Evolutionary conservation across 345 rosid genomes (phyloP), one percentile per base, ranked within the genome.

Genomic region (Mercurialis annua): DNA sequence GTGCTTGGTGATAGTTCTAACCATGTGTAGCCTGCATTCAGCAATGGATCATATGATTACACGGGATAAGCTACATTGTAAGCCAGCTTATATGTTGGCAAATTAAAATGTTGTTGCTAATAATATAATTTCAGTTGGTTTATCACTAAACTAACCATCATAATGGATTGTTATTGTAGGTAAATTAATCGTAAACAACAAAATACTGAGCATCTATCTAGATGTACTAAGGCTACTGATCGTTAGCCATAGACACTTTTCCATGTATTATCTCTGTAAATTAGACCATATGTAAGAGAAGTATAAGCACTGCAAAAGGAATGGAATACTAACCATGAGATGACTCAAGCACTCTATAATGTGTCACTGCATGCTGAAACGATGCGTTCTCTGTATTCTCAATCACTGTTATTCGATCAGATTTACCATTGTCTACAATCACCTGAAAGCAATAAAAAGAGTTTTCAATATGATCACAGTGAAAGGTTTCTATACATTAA

Each of bases 1-100:
- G 99, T 91, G 74, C 89, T 84, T 23, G 99, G 99, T 0, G 86
- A 79, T 68, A 89, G 78, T 78, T 91, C 95, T 64, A 94, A 80
- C 99, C 97, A 91, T 46, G 99, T 73, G 78, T 78, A 89, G 72
- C 97, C 97, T 94, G 79, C 76, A 87, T 47, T 48, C 68, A 51
- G 33, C 9, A 18, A 54, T 27, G 20, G 23, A 56, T n/a, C n/a
- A n/a, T 18, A 46, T 48, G 15, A 29, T 44, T 6, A 53, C 16
- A 23, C 34, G 47, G 42, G 16, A 46, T 55, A 51, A 53, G 5
- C 40, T 61, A 46, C 27, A 44, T 1, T 24, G 0, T 11, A 29
- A 10, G 33, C 49, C 21, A 36, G 26, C 0, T 49, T 48, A 47
- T n/a, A 24, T 31, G 3, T 42, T 26, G 43, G 14, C 40, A 56